Evolutionary conservation across 768 basidiomycete species (phyloP).

Genomic region (Nevesoporus exiguus): DNA sequence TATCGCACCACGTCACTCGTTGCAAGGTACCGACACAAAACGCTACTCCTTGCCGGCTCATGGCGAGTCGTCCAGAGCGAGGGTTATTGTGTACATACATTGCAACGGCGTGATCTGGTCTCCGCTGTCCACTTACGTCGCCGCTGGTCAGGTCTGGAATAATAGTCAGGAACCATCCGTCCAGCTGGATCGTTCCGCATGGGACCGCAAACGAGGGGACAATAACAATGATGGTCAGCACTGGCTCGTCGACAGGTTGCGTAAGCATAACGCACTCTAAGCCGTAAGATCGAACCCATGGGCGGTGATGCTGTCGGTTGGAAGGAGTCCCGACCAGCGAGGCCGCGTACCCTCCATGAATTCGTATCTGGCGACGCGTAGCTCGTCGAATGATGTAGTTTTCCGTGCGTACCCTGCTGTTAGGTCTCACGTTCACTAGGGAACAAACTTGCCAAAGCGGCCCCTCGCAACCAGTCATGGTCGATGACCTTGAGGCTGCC

Average conservation of each 20-base stretch:
- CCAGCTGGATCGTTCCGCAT: background rate
- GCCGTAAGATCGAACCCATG: background rate
- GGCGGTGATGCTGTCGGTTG: too few relatives aligned
- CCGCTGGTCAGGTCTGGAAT: background rate
- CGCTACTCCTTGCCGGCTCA: background rate
- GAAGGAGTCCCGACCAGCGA: too few relatives aligned
- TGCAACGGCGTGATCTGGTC: background rate
- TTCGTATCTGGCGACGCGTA: background rate
- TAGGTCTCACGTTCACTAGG: background rate
- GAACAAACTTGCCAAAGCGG: too few relatives aligned
- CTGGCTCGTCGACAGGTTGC: background rate
- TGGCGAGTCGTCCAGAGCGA: background rate
- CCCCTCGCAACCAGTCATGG: background rate
- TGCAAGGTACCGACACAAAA: background rate
- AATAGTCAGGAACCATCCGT: background rate
- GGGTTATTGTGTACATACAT: background rate
- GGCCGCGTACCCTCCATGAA: background rate
- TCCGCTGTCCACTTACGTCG: background rate
- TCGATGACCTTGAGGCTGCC: too few relatives aligned
- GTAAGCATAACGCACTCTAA: too few relatives aligned
- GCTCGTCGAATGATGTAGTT: background rate
- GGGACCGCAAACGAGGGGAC: background rate
- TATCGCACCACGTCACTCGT: too few relatives aligned
- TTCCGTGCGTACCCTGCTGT: background rate
- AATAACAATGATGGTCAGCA: background rate